Evolutionary conservation across 2,329 filamentous ascomycete genomes (phyloP).

Genomic region (Pseudovirgaria hyperparasitica): DNA sequence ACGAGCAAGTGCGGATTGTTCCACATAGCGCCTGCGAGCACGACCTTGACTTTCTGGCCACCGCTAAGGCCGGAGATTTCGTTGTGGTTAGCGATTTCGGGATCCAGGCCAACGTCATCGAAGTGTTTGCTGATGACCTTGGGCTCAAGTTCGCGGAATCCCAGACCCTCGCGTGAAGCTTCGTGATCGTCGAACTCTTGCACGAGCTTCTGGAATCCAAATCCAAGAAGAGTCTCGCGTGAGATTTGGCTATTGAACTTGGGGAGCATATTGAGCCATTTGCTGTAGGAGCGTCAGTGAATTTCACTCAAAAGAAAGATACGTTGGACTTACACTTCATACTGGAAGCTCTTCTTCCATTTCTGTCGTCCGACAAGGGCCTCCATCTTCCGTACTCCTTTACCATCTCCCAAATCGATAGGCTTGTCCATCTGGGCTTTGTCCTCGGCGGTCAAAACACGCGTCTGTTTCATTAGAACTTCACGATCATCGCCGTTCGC

Average conservation of each 20-base stretch:
- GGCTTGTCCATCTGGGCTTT: constrained; percentile 83
- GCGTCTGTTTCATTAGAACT: constrained; percentile 94
- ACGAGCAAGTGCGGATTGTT: constrained; percentile 97
- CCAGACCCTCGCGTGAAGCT: constrained; percentile 93
- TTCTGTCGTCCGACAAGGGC: constrained; percentile 91
- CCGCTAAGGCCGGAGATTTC: constrained; percentile 92
- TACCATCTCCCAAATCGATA: constrained; percentile 75
- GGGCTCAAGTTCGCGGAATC: constrained; percentile 86
- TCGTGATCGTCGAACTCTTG: constrained; percentile 99
- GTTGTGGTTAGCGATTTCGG: constrained; percentile 98
- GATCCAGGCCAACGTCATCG: constrained; percentile 88
- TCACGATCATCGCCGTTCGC: constrained; percentile 94
- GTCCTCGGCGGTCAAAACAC: constrained; percentile 74
- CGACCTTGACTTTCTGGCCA: constrained; percentile 98
- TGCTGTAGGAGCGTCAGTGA: constrained; percentile 38
- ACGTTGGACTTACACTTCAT: constrained; percentile 63
- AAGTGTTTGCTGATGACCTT: constrained; percentile 96
- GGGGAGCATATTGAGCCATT: constrained; percentile 80
- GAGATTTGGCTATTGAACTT: constrained; percentile 91
- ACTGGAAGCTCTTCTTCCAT: constrained; percentile 98
- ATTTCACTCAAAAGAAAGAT: background rate
- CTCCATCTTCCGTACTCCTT: constrained; percentile 65
- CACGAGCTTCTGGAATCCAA: constrained; percentile 83
- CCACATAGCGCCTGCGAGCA: constrained; percentile 93
- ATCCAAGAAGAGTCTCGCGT: constrained; percentile 74